A percentile compares a stretch with the other conserved stretches of the same genome.
Evolutionary conservation across 768 basidiomycete species (phyloP).

Genomic region (Tricholoma matsutake): DNA sequence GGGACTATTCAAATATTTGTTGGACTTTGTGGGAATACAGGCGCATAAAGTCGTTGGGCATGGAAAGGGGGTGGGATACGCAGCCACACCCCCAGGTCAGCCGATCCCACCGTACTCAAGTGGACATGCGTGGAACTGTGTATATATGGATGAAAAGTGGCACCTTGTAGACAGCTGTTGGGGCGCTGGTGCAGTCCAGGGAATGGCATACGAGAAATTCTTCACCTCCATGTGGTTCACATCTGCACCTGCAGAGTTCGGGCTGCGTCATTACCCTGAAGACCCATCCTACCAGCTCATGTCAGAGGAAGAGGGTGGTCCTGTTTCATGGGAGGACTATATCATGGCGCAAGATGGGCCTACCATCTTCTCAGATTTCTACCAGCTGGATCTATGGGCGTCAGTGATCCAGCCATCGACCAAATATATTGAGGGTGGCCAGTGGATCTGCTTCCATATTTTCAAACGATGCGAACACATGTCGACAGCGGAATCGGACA

Average conservation of each 20-base stretch:
- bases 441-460: conserved; percentile 35
- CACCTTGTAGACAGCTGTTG: conserved; percentile 46
- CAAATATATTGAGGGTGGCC: conserved; percentile 31
- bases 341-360: conserved; percentile 41
- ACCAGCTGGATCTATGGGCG: conserved; percentile 31
- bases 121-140: conserved; percentile 51
- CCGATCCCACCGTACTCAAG: conserved; percentile 33
- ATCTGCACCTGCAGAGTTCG: conserved; percentile 40
- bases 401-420: conserved; percentile 33
- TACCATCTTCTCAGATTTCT: conserved; percentile 31
- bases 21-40: conserved; percentile 37
- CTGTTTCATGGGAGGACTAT: conserved; percentile 43
- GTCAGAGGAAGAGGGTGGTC: conserved; percentile 35
- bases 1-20: conserved; percentile 39
- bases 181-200: conserved; percentile 43
- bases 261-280: conserved; percentile 40
- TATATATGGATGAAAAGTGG: conserved; percentile 43
- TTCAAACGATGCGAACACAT: conserved; percentile 47
- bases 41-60: conserved; percentile 41
- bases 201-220: conserved; percentile 29
- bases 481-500: conserved; percentile 38
- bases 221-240: conserved; percentile 43
- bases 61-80: conserved; percentile 45
- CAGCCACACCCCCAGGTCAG: conserved; percentile 26
- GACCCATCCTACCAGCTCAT: conserved; percentile 43